A percentile compares a stretch with the other conserved stretches of the same genome.
These are phyloP conservation scores for Chlorociboria aeruginascens DNA, from an alignment of 495 filamentous ascomycete genomes.

Conservation along the genomic window DNA sequence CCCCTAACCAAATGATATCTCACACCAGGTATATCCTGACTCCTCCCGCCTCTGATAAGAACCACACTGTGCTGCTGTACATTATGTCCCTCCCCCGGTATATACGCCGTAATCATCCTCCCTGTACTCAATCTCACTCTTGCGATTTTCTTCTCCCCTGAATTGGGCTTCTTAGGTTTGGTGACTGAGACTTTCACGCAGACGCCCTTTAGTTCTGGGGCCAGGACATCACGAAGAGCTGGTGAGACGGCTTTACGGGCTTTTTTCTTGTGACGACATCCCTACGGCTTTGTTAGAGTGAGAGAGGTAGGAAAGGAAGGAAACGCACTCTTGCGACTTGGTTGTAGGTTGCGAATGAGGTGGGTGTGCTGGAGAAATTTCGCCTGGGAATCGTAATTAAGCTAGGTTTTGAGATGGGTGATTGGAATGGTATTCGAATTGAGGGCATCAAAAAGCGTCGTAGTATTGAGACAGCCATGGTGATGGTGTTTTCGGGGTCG, in stretches of 20 bases:
- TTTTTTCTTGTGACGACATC: constrained; percentile 60
- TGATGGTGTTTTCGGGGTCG: constrained; percentile 30
- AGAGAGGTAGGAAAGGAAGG: not conserved
- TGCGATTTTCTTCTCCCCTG: constrained; percentile 84
- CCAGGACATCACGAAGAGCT: constrained; percentile 52
- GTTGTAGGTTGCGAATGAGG: constrained; percentile 44
- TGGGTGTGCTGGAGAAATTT: constrained; percentile 37
- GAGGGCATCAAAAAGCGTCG: constrained; percentile 15
- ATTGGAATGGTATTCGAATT: constrained; percentile 9
- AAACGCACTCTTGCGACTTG: constrained; percentile 41
- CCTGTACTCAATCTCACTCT: constrained; percentile 81
- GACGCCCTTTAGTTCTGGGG: constrained; percentile 85
- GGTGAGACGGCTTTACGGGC: constrained; percentile 79
- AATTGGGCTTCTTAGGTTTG: constrained; percentile 98
- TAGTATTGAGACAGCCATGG: constrained; percentile 31
- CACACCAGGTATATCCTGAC: constrained; percentile 97
- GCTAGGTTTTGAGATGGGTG: constrained; percentile 1
- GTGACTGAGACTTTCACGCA: constrained; percentile 85
- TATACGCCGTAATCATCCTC: constrained; percentile 78
- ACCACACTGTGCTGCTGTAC: constrained; percentile 98
- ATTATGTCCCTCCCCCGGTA: constrained; percentile 96
- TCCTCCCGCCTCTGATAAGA: constrained; percentile 76
- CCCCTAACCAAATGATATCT: constrained; percentile 88
- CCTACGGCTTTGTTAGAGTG: constrained; percentile 27
- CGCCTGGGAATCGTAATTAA: constrained; percentile 9